Base-by-base conservation (phyloP, 805 yeast genomes). In the Yueomyces sp. region DNA sequence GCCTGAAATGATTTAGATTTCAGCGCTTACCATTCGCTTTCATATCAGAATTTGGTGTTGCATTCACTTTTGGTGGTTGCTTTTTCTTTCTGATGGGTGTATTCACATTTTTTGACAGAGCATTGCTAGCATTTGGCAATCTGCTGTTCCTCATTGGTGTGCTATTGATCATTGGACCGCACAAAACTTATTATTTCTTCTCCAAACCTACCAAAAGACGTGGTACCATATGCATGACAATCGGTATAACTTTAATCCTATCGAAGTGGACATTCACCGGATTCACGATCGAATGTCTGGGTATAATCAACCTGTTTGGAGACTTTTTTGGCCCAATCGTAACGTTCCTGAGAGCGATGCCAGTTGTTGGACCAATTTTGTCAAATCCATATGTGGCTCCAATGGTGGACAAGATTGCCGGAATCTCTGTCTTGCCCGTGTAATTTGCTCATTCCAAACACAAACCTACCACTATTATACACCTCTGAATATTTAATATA, bases 291-390 rank as follows among this genome's bases (percentile, higher is more conserved):
- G 98, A 90, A 61, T 75, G 81, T 42, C 67, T 88, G 49, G 98
- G 98, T n/a, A 85, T 90, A 28, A 64, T 90, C 47, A 88, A 85
- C 5, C 67, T 90, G 36, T 90, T 92, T 65, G 98, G 87, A 36
- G 97, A 92, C 63, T 88, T 92, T 62, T 84, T 90, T 56, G 86
- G 94, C 28, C 85, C 94, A 9, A 79, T 92, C 40, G 75, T 90
- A 9, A 82, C 85, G 51, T 90, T 92, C 57, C 69, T 90, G 54
- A 73, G 96, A 60, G 81, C 94, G 4, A 62, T 90, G 53, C 98
- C 98, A 2, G 59, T 83, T 46, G 78, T 92, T 47, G 97, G 97
- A 1, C 88, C 94, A 28, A 45, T 87, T 4, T 71, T 92, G 43
- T 79, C 87, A 34, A 77, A 81, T 57, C 96, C 97, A 2, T 62